These are phyloP conservation scores for Diplocarpon rosae DNA, from an alignment of 2,329 filamentous ascomycete genomes.

Conservation along the genomic window DNA sequence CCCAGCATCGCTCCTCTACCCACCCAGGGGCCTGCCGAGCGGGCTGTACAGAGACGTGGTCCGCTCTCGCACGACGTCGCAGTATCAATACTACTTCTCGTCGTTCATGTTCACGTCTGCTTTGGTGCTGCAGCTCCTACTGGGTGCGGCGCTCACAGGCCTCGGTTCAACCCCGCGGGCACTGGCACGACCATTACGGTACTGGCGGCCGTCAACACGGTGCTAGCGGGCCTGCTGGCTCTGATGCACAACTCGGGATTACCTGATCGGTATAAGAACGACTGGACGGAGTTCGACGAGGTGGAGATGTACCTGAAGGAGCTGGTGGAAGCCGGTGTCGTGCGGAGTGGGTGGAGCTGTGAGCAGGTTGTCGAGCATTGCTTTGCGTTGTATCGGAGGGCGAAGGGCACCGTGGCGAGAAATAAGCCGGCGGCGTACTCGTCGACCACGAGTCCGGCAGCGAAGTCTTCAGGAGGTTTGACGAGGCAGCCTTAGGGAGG, in stretches of 20 bases:
- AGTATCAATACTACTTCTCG: slow-evolving; percentile 15
- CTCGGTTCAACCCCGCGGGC: slow-evolving; percentile 11
- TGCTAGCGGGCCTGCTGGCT: slow-evolving; percentile 13
- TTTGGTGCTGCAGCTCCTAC: slow-evolving; percentile 18
- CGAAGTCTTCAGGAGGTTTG: background rate
- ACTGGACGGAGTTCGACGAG: slow-evolving; percentile 16
- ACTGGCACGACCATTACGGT: slow-evolving; percentile 14
- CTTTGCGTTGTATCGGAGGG: slow-evolving; percentile 9
- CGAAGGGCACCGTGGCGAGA: slow-evolving; percentile 14
- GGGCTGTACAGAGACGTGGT: slow-evolving; percentile 19
- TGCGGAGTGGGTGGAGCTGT: slow-evolving; percentile 6
- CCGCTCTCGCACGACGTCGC: slow-evolving; percentile 3
- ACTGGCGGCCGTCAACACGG: slow-evolving; percentile 18
- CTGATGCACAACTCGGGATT: slow-evolving; percentile 17
- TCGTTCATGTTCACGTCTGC: slow-evolving; percentile 13
- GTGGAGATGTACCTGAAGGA: slow-evolving; percentile 13
- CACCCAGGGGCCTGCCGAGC: slow-evolving; percentile 14
- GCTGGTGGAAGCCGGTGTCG: slow-evolving; percentile 11
- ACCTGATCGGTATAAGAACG: slow-evolving; percentile 14
- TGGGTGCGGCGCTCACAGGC: slow-evolving; percentile 20
- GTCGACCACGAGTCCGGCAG: background rate
- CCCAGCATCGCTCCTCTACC: slow-evolving; percentile 10
- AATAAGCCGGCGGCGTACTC: slow-evolving; percentile 10
- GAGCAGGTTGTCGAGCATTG: slow-evolving; percentile 11
- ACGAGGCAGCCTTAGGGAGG: background rate